Base-by-base conservation (phyloP, 2,329 filamentous ascomycete species). In the Zasmidium citrigriseum region DNA sequence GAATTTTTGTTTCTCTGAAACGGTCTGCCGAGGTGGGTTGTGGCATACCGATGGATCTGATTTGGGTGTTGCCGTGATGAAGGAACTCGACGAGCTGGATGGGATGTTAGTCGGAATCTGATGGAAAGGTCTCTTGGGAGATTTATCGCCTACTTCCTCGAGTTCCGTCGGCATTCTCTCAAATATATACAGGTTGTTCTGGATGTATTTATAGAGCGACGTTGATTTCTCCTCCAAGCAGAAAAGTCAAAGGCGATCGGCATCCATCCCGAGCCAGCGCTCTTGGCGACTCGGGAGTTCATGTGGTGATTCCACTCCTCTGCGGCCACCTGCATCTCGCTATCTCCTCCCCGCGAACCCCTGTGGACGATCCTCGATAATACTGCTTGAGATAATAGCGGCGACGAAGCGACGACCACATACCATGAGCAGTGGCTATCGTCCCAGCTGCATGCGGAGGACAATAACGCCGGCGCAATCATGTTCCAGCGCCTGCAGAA, bases 61-160 rank as follows among this genome's bases (percentile, higher is more conserved):
- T 91, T 73, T 96, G 90, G 45, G 91, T 91, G 73, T 96, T 96
- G 60, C 90, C 90, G 77, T 96, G 89, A 75, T 90, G 89, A 59
- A 98, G 89, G 77, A 98, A 97, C 73, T 92, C 91, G 61, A 97
- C 91, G 54, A 96, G 86, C 91, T 96, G 67, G 49, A 51, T 56
- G n/a, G 4, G 18, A 25, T 16, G 45, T 46, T 18, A 25, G 20
- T 27, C 12, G 27, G 20, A 27, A 38, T 21, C n/a, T 24, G 21
- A 16, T 23, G n/a, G 18, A 16, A 41, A 4, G 5, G 16, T 9
- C 18, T 23, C 11, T 24, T 45, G 5, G 24, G 18, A 21, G 20
- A 34, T 48, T 2, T 12, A 11, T 16, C 4, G n/a, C n/a, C 58
- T 61, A 80, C 78, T 63, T 82, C 79, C 73, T 82, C 79, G 52